Conservation (phyloP, 345 rosid genomes). For the Populus pruinosa region DNA sequence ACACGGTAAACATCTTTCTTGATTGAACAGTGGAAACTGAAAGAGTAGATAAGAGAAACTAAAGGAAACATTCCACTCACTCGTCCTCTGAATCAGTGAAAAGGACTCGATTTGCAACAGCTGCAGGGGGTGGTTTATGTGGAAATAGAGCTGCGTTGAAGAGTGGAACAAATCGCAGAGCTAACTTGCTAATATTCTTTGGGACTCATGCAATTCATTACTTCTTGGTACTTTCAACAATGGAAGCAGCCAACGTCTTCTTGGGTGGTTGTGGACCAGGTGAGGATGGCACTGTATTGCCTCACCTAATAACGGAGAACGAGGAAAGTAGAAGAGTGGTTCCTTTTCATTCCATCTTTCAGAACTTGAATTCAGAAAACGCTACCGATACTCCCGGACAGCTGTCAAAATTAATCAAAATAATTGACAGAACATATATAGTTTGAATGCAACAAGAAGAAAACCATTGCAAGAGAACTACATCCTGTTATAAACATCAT, state of each 20-base stretch:
- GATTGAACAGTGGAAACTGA: too few species aligned
- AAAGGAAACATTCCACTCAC: constrained; percentile 43
- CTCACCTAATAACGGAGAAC: constrained; percentile 29
- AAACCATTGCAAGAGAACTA: background rate
- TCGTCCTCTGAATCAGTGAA: constrained; percentile 96
- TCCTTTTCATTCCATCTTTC: constrained; percentile 44
- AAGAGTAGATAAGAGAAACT: background rate
- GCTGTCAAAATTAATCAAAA: constrained; percentile 47
- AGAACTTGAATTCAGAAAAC: constrained; percentile 48
- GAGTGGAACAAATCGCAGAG: constrained; percentile 53
- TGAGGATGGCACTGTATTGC: constrained; percentile 20
- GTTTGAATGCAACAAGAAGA: constrained; percentile 11
- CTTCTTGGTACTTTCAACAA: constrained; percentile 78
- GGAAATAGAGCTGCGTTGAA: constrained; percentile 77
- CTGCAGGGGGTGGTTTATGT: constrained; percentile 75
- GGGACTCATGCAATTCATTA: constrained; percentile 83
- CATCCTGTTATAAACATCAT: constrained; percentile 65
- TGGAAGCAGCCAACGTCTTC: constrained; percentile 79
- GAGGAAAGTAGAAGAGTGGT: constrained; percentile 66
- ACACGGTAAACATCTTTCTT: background rate
- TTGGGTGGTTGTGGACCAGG: constrained; percentile 50
- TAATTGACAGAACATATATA: constrained; percentile 10
- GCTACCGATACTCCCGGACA: constrained; percentile 52
- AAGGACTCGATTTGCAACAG: constrained; percentile 76
- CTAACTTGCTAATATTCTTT: constrained; percentile 70